Evolutionary conservation across 805 yeast genomes (phyloP).

Genomic region (Cyberlindnera mrakii): DNA sequence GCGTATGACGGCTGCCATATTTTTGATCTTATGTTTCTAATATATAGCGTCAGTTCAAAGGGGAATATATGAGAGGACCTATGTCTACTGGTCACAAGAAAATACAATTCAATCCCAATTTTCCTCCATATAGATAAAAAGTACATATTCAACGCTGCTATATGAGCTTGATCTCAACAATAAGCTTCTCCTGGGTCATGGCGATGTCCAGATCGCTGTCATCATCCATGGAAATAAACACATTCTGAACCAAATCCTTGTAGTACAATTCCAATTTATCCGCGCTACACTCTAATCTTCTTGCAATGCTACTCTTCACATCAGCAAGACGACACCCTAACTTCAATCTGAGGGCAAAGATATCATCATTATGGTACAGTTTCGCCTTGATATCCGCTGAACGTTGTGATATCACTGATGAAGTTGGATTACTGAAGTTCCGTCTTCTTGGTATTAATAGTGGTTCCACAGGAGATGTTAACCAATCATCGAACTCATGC

Average conservation of each 20-base stretch:
- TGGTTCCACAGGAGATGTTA: conserved; percentile 11
- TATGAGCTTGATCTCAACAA: background rate
- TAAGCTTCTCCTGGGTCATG: conserved; percentile 8
- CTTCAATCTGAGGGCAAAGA: conserved; percentile 20
- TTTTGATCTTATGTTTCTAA: no score
- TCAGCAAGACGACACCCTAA: conserved; percentile 2
- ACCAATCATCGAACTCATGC: conserved; percentile 10
- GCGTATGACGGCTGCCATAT: no score
- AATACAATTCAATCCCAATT: no score
- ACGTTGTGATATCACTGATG: background rate
- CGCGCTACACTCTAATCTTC: conserved; percentile 19
- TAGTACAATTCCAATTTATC: conserved; percentile 14
- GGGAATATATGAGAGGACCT: no score
- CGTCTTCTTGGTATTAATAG: conserved; percentile 1
- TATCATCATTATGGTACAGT: conserved; percentile 19
- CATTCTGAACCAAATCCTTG: conserved; percentile 10
- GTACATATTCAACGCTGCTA: no score
- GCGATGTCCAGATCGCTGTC: conserved; percentile 17
- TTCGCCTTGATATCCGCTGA: conserved; percentile 15
- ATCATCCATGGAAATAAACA: conserved; percentile 15
- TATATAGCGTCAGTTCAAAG: no score
- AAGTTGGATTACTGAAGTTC: background rate
- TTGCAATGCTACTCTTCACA: conserved; percentile 16
- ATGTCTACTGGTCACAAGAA: no score
- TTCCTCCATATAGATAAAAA: no score